These are phyloP conservation scores for Linum trigynum DNA, from an alignment of 345 rosid genomes.

Conservation along the genomic window DNA sequence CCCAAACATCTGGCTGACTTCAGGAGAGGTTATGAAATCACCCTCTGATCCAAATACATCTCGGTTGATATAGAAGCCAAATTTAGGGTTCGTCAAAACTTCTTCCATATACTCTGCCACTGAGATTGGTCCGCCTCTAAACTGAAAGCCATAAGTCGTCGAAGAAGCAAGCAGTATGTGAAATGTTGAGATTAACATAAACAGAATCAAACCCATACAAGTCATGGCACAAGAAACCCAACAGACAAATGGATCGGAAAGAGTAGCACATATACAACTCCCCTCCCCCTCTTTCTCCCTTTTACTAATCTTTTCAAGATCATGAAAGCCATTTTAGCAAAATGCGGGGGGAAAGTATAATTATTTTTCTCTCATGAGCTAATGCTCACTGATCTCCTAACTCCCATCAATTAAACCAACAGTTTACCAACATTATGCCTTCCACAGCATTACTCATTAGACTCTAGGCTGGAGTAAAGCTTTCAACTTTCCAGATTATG, in stretches of 20 bases:
- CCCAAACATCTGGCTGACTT: constrained; percentile 95
- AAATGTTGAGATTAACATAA: neutral
- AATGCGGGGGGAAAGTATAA: no score
- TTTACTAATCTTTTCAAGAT: no score
- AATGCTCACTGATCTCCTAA: no score
- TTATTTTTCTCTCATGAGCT: no score
- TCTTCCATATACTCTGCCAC: constrained; percentile 95
- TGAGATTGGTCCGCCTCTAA: constrained; percentile 86
- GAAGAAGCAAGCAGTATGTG: neutral
- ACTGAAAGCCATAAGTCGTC: constrained; percentile 26
- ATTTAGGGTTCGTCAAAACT: constrained; percentile 84
- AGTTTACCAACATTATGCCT: no score
- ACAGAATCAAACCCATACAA: neutral
- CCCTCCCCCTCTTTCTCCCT: no score
- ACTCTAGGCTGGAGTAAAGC: no score
- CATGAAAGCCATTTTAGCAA: no score
- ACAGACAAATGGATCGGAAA: neutral
- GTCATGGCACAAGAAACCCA: neutral
- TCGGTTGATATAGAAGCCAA: constrained; percentile 79
- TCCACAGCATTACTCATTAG: no score
- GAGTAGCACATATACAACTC: neutral
- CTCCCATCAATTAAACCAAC: no score
- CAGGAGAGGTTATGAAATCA: constrained; percentile 94
- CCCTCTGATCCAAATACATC: constrained; percentile 94
- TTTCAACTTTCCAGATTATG: no score